Percentiles rank a stretch among this genome's conserved stretches.
Evolutionary conservation across 2,329 filamentous ascomycete genomes (phyloP).

Genomic region (Aspergillus caelatus): DNA sequence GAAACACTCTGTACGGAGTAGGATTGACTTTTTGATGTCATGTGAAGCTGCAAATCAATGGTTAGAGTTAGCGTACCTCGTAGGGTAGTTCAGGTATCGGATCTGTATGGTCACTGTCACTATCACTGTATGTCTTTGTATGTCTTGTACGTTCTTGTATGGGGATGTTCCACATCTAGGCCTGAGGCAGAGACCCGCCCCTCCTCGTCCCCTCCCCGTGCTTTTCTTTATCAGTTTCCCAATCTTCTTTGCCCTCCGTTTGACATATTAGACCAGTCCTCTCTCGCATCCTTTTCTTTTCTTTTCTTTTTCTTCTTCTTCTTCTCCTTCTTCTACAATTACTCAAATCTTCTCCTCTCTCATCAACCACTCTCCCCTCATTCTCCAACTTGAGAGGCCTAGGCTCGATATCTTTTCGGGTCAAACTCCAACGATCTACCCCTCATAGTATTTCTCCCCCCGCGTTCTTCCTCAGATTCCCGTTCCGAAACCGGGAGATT

Average conservation of each 20-base stretch:
- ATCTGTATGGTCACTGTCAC: too few species aligned
- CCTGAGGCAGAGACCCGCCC: not conserved
- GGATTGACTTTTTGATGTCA: not conserved
- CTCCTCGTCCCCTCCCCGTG: not conserved
- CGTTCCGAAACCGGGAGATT: constrained; percentile 29
- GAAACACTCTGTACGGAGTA: not conserved
- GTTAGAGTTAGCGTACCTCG: not conserved
- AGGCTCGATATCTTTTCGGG: not conserved
- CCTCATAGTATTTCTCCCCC: constrained; percentile 7
- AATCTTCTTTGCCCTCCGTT: not conserved
- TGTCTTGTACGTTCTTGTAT: not conserved
- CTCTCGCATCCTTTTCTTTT: constrained; percentile 4
- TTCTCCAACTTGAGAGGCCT: not conserved
- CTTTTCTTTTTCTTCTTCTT: not conserved
- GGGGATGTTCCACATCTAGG: not conserved
- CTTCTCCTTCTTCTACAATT: constrained; percentile 5
- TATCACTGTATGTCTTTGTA: too few species aligned
- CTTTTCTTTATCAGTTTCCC: constrained; percentile 3
- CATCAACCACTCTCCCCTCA: not conserved
- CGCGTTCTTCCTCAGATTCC: constrained; percentile 18
- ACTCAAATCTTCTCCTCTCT: not conserved
- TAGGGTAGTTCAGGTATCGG: not conserved
- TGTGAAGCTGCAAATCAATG: not conserved
- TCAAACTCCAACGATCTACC: not conserved
- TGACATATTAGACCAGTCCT: not conserved